Conservation (phyloP, 805 yeast genomes). For the Starmerella bacillaris region DNA sequence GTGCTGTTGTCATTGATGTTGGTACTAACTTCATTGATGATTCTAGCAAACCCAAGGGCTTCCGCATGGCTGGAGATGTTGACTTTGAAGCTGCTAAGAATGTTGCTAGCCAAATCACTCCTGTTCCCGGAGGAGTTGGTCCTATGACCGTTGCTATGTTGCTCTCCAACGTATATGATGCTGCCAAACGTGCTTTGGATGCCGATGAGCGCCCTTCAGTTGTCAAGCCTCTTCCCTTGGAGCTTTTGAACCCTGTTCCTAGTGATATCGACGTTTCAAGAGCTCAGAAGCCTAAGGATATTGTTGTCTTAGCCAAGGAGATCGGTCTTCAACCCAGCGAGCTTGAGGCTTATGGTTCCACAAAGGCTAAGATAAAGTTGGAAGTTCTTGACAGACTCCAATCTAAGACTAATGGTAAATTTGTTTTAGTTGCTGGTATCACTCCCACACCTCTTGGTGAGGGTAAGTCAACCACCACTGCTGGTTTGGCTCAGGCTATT, state of each 20-base stretch:
- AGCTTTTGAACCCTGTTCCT: constrained; percentile 54
- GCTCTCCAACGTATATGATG: constrained; percentile 59
- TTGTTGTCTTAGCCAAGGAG: constrained; percentile 57
- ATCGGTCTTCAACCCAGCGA: constrained; percentile 63
- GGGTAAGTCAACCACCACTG: constrained; percentile 92
- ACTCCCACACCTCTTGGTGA: constrained; percentile 98
- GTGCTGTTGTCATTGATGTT: constrained; percentile 77
- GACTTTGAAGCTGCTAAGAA: constrained; percentile 52
- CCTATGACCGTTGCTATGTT: constrained; percentile 99
- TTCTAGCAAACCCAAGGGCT: constrained; percentile 54
- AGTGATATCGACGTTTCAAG: constrained; percentile 82
- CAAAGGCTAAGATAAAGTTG: constrained; percentile 73
- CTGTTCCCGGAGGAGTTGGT: constrained; percentile 98
- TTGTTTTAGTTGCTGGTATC: constrained; percentile 85
- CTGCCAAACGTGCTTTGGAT: constrained; percentile 39
- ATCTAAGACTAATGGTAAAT: constrained; percentile 54
- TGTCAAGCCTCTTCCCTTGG: constrained; percentile 39
- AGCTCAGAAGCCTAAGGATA: constrained; percentile 70
- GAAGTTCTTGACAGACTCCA: constrained; percentile 51
- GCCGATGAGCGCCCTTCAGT: constrained; percentile 28
- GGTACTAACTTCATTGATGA: constrained; percentile 86
- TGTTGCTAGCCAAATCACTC: constrained; percentile 60
- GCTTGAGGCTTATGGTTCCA: constrained; percentile 72
- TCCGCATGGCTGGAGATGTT: constrained; percentile 84
- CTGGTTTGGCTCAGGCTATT: constrained; percentile 90